These are phyloP conservation scores for Laburnicola sp. DNA, from an alignment of 2,329 filamentous ascomycete genomes.

Conservation along the genomic window DNA sequence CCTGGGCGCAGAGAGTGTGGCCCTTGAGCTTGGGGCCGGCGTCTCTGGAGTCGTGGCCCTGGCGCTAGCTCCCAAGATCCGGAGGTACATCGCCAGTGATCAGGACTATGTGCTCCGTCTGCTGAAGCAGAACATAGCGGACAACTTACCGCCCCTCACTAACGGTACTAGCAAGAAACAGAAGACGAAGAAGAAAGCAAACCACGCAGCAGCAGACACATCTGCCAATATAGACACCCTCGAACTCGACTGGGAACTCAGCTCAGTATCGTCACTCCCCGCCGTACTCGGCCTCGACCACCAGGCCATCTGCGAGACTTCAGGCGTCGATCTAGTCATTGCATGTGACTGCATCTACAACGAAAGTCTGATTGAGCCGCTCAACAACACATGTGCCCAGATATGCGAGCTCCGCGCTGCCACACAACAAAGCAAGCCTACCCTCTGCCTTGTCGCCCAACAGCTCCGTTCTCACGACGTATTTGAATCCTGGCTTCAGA, in stretches of 20 bases:
- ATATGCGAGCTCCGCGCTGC: conserved; percentile 64
- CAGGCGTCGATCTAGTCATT: conserved; percentile 69
- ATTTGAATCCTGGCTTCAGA: conserved; percentile 77
- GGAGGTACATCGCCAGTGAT: conserved; percentile 78
- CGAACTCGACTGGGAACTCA: conserved; percentile 80
- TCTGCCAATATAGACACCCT: conserved; percentile 57
- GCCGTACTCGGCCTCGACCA: conserved; percentile 54
- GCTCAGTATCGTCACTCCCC: conserved; percentile 51
- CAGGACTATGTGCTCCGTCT: conserved; percentile 81
- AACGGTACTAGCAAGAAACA: conserved; percentile 12
- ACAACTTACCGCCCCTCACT: conserved; percentile 55
- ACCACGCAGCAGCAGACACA: neutral
- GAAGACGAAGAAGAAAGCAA: conserved; percentile 15
- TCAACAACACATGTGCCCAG: conserved; percentile 80
- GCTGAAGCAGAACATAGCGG: conserved; percentile 73
- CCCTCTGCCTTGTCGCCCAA: conserved; percentile 81
- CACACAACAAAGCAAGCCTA: conserved; percentile 48
- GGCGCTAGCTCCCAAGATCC: conserved; percentile 63
- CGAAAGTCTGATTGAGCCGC: conserved; percentile 76
- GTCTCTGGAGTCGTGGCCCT: conserved; percentile 80
- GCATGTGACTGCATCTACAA: conserved; percentile 97
- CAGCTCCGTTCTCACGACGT: conserved; percentile 84
- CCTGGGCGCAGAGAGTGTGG: conserved; percentile 58
- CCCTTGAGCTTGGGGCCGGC: conserved; percentile 87
- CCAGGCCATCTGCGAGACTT: conserved; percentile 23